These are phyloP conservation scores for Agastache rugosa DNA, from an alignment of 257 asterid species.

Conservation along the genomic window DNA sequence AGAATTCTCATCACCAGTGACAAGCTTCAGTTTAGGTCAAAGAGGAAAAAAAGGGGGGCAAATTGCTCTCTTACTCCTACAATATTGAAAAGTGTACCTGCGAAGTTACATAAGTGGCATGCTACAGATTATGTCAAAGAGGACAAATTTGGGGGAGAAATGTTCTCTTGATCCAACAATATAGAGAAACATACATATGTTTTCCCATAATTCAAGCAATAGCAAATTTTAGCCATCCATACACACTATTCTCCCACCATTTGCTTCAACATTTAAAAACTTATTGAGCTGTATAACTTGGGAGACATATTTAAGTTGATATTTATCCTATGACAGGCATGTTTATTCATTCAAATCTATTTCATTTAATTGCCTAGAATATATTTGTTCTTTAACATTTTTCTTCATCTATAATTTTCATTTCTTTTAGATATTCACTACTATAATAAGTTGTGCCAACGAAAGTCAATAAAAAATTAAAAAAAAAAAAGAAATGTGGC, in stretches of 20 bases:
- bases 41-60: not conserved
- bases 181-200: not conserved
- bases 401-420: not conserved
- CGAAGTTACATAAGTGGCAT: no score
- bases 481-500: not conserved
- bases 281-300: not conserved
- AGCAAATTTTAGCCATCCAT: not conserved
- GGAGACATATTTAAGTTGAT: no score
- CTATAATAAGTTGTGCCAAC: not conserved
- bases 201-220: not conserved
- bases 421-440: not conserved
- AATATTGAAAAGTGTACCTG: not conserved
- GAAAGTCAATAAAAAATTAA: not conserved
- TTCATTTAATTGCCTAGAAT: not conserved
- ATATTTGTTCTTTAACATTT: no score
- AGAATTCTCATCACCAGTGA: not conserved
- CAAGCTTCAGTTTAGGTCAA: not conserved
- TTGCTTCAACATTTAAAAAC: not conserved
- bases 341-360: not conserved
- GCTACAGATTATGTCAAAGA: not conserved
- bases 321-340: not conserved
- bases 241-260: not conserved
- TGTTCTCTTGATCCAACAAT: not conserved
- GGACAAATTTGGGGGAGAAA: not conserved
- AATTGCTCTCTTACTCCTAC: not conserved